A percentile compares a stretch with the other conserved stretches of the same genome.
phyloP scores from a whole-genome alignment of 257 asterid species.

The Solanum tacnaense region DNA sequence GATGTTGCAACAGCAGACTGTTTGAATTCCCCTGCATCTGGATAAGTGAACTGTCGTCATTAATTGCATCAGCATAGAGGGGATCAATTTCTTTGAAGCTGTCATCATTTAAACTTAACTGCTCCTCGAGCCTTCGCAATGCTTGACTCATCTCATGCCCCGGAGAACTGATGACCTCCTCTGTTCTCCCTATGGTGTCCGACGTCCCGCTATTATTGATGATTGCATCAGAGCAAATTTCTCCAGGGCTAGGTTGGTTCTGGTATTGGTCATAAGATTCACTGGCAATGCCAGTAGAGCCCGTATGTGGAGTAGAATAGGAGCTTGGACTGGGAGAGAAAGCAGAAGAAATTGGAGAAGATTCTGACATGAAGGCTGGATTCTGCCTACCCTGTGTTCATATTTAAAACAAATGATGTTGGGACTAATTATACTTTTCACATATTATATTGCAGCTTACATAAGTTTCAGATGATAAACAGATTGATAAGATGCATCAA shows the following conservation, averaged over 20 bases:
- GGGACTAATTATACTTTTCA: not conserved
- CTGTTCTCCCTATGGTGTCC: slow-evolving; percentile 20
- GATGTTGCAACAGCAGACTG: slow-evolving; percentile 22
- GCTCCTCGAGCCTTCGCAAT: slow-evolving; percentile 55
- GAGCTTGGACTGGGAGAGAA: slow-evolving; percentile 35
- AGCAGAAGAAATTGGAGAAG: slow-evolving; percentile 29
- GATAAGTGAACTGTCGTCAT: slow-evolving; percentile 28
- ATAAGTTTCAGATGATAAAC: not conserved
- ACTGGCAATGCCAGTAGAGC: slow-evolving; percentile 22
- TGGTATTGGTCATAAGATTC: slow-evolving; percentile 29
- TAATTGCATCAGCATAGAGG: slow-evolving; percentile 18
- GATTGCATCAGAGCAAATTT: slow-evolving; percentile 35
- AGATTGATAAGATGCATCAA: not conserved
- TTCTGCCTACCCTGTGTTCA: slow-evolving; percentile 45
- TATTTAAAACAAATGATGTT: slow-evolving; percentile 2
- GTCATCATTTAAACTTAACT: slow-evolving; percentile 69
- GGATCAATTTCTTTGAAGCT: slow-evolving; percentile 18
- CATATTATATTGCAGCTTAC: not conserved
- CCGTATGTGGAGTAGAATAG: slow-evolving; percentile 29
- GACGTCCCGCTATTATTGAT: slow-evolving; percentile 4
- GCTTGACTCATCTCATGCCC: slow-evolving; percentile 44
- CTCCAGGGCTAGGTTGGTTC: slow-evolving; percentile 41
- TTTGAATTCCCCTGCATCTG: slow-evolving; percentile 23
- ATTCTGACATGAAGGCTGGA: slow-evolving; percentile 22
- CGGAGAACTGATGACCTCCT: slow-evolving; percentile 39